A percentile compares a stretch with the other conserved stretches of the same genome.
phyloP scores from a whole-genome alignment of 1,284 basidiomycete genomes.

The Cutaneotrichosporon sp. region DNA sequence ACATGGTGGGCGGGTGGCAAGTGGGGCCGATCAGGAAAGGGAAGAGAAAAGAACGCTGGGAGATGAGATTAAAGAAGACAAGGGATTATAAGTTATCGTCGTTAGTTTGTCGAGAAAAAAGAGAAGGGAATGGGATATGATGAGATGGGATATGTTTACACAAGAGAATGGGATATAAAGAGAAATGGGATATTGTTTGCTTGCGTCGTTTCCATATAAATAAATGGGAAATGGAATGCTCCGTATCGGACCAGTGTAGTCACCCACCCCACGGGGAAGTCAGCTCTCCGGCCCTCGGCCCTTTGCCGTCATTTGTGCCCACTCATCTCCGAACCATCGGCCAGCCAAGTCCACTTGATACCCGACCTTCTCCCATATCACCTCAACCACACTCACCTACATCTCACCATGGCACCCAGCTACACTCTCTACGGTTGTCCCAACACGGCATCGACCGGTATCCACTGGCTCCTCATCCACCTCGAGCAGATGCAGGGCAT shows the following conservation, averaged over 20 bases:
- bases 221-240: no score
- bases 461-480: constrained; percentile 33
- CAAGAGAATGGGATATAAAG: neutral
- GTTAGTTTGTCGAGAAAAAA: neutral
- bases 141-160: neutral
- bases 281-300: neutral
- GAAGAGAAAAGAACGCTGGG: neutral
- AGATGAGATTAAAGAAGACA: neutral
- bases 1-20: constrained; percentile 4
- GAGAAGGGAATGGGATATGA: neutral
- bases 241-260: no score
- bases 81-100: neutral
- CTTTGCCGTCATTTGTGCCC: neutral
- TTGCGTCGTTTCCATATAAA: no score
- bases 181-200: neutral
- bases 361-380: neutral
- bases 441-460: constrained; percentile 25
- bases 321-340: neutral
- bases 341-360: no score
- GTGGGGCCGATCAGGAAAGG: neutral
- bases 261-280: neutral
- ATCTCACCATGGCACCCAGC: constrained; percentile 12
- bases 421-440: constrained; percentile 29
- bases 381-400: neutral
- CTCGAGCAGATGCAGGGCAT: constrained; percentile 21